Conservation (phyloP, 495 filamentous ascomycete species). For the Friedmanniomyces endolithicus region DNA sequence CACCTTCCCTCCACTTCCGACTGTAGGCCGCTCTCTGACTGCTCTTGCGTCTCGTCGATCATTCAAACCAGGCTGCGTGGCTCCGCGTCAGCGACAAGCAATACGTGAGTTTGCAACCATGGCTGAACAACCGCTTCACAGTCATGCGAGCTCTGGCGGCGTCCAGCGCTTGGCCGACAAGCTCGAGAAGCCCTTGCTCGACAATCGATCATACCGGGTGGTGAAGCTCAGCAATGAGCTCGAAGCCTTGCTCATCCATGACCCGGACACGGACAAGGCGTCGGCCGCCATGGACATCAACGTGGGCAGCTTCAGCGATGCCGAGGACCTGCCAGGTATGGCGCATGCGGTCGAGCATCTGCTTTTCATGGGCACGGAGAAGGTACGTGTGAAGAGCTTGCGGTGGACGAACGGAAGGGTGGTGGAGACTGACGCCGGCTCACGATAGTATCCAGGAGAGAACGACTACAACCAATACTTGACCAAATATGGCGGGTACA, state of each 20-base stretch:
- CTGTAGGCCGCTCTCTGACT: neutral
- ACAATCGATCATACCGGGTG: conserved; percentile 81
- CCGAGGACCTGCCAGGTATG: conserved; percentile 83
- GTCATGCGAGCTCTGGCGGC: neutral
- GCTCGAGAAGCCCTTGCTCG: conserved; percentile 75
- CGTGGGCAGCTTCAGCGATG: conserved; percentile 89
- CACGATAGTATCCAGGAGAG: conserved; percentile 68
- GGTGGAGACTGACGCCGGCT: conserved; percentile 12
- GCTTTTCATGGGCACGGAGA: conserved; percentile 97
- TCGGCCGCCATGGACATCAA: conserved; percentile 91
- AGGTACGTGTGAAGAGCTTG: conserved; percentile 40
- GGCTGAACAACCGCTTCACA: conserved; percentile 4
- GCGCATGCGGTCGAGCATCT: conserved; percentile 87
- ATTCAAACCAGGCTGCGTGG: neutral
- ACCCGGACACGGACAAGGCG: conserved; percentile 91
- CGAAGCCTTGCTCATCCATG: conserved; percentile 90
- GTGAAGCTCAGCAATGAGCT: conserved; percentile 75
- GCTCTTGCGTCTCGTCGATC: neutral
- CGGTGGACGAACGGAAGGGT: neutral
- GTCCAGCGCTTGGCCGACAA: conserved; percentile 60
- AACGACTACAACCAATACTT: conserved; percentile 95
- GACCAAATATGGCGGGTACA: conserved; percentile 72
- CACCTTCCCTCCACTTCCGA: neutral
- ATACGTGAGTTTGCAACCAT: conserved; percentile 10
- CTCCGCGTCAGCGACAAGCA: neutral